Base-by-base conservation (phyloP, 2,329 filamentous ascomycete species). In the Tolypocladium pustulatum region DNA sequence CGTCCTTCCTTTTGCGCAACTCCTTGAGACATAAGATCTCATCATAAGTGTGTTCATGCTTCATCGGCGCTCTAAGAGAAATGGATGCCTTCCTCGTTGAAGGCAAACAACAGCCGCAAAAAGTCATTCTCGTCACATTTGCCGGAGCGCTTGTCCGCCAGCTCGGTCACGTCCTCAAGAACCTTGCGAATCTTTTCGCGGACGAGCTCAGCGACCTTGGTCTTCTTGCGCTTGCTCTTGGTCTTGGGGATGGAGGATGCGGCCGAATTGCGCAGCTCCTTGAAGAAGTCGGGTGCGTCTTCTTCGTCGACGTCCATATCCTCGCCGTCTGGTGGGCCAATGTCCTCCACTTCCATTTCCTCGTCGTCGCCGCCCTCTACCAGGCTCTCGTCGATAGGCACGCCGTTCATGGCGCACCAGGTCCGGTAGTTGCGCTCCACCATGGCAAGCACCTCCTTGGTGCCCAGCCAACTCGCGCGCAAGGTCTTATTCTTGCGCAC, bases 81-180 rank as follows among this genome's bases (percentile, higher is more conserved):
- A 76, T 97, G 93, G 60, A 97, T 93, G 34, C 91, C 91, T 71
- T 96, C 90, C 64, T 90, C 84, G 71, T 97, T 96, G 73, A 97
- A 96, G 2, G 89, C 88, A 65, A 79, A 81, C 43, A 96, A 74
- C 63, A 97, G 73, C 65, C 86, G 87, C 70, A 99, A 75, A 69
- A 97, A 97, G 67, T 96, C 92, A 57, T 89, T 92, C 75, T 97
- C 91, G 68, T 97, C 91, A 68, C 91, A 95, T 78, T 94, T 87
- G 61, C 90, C 82, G 13, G 92, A 84, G 63, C 93, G 81, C 76
- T 89, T 90, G 61, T 96, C 90, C 3, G 86, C 87, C 57, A 97
- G 78, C 54, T 85, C 82, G 0, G 92, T 96, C 59, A 88, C 86
- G 63, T 88, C 84, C 69, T 93, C 88, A 25, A 97, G 78, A 25